These are phyloP conservation scores for Colletotrichum camelliae DNA, from an alignment of 2,329 filamentous ascomycete species.

Conservation along the genomic window DNA sequence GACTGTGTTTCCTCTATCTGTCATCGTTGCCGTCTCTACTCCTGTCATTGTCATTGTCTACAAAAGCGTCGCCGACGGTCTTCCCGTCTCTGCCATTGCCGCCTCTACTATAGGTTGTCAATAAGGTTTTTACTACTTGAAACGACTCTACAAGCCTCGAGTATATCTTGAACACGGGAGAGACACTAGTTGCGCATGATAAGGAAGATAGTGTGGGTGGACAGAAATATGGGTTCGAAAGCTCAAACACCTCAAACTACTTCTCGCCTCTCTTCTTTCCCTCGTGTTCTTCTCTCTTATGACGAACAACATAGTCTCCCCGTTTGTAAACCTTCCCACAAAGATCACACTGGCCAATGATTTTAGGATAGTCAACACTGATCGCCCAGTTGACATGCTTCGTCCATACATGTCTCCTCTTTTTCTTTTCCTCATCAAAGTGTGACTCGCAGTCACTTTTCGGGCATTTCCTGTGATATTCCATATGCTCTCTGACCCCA, in stretches of 20 bases:
- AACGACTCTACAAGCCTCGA: accelerated
- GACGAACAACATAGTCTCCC: background rate
- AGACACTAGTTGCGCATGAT: background rate
- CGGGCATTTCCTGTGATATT: background rate
- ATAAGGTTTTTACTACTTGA: background rate
- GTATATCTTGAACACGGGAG: background rate
- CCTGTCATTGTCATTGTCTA: background rate
- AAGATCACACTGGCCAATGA: background rate
- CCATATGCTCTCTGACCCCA: background rate
- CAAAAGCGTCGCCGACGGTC: background rate
- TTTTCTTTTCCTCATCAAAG: background rate
- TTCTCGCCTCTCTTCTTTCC: background rate
- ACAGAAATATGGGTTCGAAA: background rate
- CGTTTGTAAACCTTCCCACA: background rate
- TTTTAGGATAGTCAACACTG: background rate
- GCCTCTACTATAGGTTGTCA: background rate
- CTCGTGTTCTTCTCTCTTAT: background rate
- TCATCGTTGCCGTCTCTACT: background rate
- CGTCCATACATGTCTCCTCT: background rate
- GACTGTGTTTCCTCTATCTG: background rate
- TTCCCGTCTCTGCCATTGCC: background rate
- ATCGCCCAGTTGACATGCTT: background rate
- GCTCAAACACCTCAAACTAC: accelerated
- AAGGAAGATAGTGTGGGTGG: background rate
- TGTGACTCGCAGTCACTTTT: background rate